phyloP scores from a whole-genome alignment of 768 basidiomycete genomes.

The Boletus pseudo-olivaceus region DNA sequence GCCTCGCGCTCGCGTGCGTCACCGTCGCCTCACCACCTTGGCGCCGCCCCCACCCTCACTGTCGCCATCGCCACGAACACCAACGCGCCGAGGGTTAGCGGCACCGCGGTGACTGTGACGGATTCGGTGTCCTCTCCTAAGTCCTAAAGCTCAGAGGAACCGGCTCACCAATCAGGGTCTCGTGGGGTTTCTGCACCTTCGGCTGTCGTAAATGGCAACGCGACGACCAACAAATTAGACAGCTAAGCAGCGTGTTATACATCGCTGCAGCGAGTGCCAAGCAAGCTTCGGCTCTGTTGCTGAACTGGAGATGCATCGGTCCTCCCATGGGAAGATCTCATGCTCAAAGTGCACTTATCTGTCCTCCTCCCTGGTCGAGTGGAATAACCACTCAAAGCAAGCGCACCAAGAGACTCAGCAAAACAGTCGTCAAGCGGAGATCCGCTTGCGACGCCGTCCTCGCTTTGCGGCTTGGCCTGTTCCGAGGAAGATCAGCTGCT shows the following conservation, averaged over 20 bases:
- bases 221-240: background rate
- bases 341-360: slow-evolving; percentile 26
- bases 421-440: slow-evolving; percentile 5
- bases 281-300: slow-evolving; percentile 12
- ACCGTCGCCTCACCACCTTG: too few relatives aligned
- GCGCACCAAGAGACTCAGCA: slow-evolving; percentile 12
- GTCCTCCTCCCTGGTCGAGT: slow-evolving; percentile 24
- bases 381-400: slow-evolving; percentile 26
- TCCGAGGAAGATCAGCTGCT: slow-evolving; percentile 35
- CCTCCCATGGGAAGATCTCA: slow-evolving; percentile 17
- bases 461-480: slow-evolving; percentile 23
- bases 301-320: slow-evolving; percentile 20
- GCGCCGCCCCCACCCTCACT: too few relatives aligned
- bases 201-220: background rate
- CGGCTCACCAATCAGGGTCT: background rate
- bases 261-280: slow-evolving; percentile 21
- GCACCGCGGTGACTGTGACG: too few relatives aligned
- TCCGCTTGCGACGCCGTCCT: background rate
- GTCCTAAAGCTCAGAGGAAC: background rate
- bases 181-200: slow-evolving; percentile 1
- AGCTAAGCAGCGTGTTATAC: background rate
- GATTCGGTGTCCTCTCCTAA: slow-evolving; percentile 3
- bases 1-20: too few relatives aligned
- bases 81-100: too few relatives aligned
- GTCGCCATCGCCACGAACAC: too few relatives aligned